Percentiles rank a stretch among this genome's conserved stretches.
These are phyloP conservation scores for Lipomyces lipofer DNA, from an alignment of 805 yeast genomes.

Conservation along the genomic window DNA sequence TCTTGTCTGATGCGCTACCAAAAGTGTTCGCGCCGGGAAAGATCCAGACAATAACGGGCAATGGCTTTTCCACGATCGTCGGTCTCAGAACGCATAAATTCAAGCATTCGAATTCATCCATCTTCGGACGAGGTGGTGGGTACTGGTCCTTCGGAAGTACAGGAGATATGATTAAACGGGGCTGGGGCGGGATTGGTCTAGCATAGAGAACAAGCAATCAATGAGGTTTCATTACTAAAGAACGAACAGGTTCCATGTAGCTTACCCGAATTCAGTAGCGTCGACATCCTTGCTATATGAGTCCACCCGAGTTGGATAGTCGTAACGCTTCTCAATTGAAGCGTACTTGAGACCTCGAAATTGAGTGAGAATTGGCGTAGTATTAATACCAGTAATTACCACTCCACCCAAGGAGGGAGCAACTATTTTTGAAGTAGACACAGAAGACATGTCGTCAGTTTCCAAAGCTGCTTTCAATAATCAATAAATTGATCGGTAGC, in stretches of 20 bases:
- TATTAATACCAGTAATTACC: conserved; percentile 20
- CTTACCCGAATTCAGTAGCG: conserved; percentile 28
- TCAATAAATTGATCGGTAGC: no score
- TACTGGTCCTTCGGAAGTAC: conserved; percentile 22
- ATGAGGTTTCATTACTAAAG: not conserved
- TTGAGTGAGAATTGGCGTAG: conserved; percentile 8
- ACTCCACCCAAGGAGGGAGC: conserved; percentile 26
- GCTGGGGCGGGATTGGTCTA: conserved; percentile 30
- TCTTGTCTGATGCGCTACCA: conserved; percentile 26
- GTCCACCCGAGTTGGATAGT: conserved; percentile 22
- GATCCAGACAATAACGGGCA: conserved; percentile 30
- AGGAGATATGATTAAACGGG: conserved; percentile 8
- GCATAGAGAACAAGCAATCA: no score
- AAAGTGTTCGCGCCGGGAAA: conserved; percentile 27
- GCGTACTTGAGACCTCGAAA: conserved; percentile 26
- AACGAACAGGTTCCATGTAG: not conserved
- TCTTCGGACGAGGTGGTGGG: conserved; percentile 11
- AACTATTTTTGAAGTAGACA: conserved; percentile 1
- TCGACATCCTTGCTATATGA: conserved; percentile 13
- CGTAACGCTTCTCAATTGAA: conserved; percentile 21
- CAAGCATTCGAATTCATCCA: conserved; percentile 39
- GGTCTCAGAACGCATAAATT: conserved; percentile 39
- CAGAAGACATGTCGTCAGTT: no score
- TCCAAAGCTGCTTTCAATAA: no score
- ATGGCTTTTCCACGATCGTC: not conserved